Evolutionary conservation across 2,329 filamentous ascomycete species (phyloP).

Genomic region (Raffaelea ambrosiae): DNA sequence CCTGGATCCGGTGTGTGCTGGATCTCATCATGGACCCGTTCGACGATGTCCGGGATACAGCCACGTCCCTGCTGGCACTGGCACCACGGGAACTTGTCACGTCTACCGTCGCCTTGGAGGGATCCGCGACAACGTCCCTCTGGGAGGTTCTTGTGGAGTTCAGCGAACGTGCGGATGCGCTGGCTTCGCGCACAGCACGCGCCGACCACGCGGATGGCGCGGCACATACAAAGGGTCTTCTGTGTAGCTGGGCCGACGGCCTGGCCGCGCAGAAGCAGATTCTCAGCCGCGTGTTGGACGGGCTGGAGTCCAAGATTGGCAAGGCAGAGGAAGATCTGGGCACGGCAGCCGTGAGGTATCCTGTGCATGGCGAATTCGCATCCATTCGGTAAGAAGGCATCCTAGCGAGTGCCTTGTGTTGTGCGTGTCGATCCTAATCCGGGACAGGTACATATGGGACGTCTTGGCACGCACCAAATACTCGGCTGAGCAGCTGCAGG

Average conservation of each 20-base stretch:
- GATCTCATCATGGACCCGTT: slow-evolving; percentile 85
- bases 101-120: not conserved
- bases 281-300: slow-evolving; percentile 47
- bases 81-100: slow-evolving; percentile 30
- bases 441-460: slow-evolving; percentile 42
- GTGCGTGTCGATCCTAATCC: too few relatives aligned
- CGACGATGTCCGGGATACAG: slow-evolving; percentile 70
- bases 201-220: slow-evolving; percentile 91
- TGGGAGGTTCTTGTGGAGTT: slow-evolving; percentile 34
- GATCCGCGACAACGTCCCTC: not conserved
- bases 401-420: too few relatives aligned
- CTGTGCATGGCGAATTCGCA: slow-evolving; percentile 63
- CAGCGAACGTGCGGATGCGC: slow-evolving; percentile 41
- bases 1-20: slow-evolving; percentile 56
- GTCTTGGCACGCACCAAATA: slow-evolving; percentile 35
- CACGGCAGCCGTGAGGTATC: slow-evolving; percentile 55
- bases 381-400: slow-evolving; percentile 48
- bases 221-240: slow-evolving; percentile 64
- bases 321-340: slow-evolving; percentile 58
- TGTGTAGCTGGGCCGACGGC: slow-evolving; percentile 48
- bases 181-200: slow-evolving; percentile 64
- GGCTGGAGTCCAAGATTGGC: slow-evolving; percentile 55
- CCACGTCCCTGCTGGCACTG: slow-evolving; percentile 42
- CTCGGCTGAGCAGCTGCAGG: slow-evolving; percentile 23
- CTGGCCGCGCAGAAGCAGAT: slow-evolving; percentile 38